phyloP scores from a whole-genome alignment of 176 grass and related monocot genomes.

The Carex parvula region DNA sequence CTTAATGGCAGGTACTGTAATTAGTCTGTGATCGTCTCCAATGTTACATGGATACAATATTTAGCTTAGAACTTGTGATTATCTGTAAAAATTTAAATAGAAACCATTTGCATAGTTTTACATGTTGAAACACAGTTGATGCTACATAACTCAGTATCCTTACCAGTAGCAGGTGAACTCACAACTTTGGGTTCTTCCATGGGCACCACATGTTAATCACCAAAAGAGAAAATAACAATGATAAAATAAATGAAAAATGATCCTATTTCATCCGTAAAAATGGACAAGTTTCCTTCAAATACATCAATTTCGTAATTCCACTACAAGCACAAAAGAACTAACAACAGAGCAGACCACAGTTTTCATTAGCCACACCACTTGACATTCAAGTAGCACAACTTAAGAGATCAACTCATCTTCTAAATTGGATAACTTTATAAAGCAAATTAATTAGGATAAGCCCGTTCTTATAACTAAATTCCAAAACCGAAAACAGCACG shows the following conservation, averaged over 20 bases:
- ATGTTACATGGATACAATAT: neutral
- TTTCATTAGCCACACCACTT: neutral
- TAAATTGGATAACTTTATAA: neutral
- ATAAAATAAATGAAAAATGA: neutral
- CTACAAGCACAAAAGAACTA: neutral
- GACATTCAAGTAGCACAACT: no score
- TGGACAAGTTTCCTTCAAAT: neutral
- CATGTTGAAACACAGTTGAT: no score
- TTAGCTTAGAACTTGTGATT: neutral
- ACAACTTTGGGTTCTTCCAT: no score
- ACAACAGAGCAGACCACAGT: neutral
- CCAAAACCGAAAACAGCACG: conserved; percentile 91
- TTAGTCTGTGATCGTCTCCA: neutral
- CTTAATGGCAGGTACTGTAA: neutral
- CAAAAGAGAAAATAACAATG: neutral
- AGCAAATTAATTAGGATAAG: conserved; percentile 1
- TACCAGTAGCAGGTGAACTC: neutral
- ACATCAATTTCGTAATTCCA: neutral
- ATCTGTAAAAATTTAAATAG: neutral
- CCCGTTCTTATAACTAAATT: conserved; percentile 33
- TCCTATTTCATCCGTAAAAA: neutral
- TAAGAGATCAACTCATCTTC: neutral
- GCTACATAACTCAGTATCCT: neutral
- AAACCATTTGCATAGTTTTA: neutral
- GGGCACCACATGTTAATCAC: no score